These are phyloP conservation scores for Pisolithus thermaeus DNA, from an alignment of 1,284 basidiomycete species.

Conservation along the genomic window DNA sequence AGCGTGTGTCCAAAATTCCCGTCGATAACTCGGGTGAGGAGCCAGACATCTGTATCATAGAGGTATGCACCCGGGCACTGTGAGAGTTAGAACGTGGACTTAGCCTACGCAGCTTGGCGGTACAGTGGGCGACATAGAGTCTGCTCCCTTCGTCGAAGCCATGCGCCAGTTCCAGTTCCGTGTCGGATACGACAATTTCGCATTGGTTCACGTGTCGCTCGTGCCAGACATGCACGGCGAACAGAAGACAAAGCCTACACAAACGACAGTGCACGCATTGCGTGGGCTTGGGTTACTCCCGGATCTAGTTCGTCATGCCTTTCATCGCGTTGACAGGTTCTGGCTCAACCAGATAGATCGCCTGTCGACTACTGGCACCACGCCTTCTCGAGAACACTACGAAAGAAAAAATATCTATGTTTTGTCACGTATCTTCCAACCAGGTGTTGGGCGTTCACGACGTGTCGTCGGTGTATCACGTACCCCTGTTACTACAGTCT, in stretches of 20 bases:
- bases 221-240: conserved; percentile 98
- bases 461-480: conserved; percentile 95
- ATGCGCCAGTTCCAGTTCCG: conserved; percentile 99
- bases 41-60: conserved; percentile 97
- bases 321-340: not conserved
- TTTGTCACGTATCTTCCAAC: conserved; percentile 92
- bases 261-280: conserved; percentile 93
- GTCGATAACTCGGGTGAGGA: conserved; percentile 92
- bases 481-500: conserved; percentile 87
- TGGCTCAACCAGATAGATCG: conserved; percentile 55
- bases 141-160: conserved; percentile 96
- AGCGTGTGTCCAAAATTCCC: conserved; percentile 89
- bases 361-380: conserved; percentile 76
- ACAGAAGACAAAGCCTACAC: conserved; percentile 99
- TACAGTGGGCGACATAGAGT: conserved; percentile 94
- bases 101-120: conserved; percentile 72
- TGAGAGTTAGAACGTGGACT: conserved; percentile 1
- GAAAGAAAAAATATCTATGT: conserved; percentile 98
- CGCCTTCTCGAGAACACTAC: conserved; percentile 77
- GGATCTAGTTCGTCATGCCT: conserved; percentile 66
- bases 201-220: conserved; percentile 95
- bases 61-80: conserved; percentile 44
- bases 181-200: conserved; percentile 96
- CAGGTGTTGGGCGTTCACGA: conserved; percentile 98
- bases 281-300: conserved; percentile 91